Percentiles rank a stretch among this genome's conserved stretches.
Conservation (phyloP, 2,329 filamentous ascomycete species). For the Albophoma yamanashiensis region DNA sequence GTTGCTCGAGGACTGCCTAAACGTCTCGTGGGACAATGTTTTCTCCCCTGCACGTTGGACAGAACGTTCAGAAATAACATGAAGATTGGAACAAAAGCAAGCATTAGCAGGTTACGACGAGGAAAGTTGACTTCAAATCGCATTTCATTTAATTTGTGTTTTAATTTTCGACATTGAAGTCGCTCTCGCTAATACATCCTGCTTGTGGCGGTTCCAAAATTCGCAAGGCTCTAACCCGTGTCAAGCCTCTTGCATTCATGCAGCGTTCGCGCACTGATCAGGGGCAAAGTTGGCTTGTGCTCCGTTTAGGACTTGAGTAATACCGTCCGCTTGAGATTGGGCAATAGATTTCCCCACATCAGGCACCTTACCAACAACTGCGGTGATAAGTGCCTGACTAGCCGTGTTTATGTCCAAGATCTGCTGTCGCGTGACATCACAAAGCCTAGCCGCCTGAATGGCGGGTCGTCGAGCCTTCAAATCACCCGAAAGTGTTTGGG, state of each 20-base stretch:
- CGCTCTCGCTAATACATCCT: too few relatives aligned
- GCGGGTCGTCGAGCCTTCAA: neutral
- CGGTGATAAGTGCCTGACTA: neutral
- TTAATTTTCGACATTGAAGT: too few relatives aligned
- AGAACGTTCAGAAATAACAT: too few relatives aligned
- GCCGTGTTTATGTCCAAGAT: neutral
- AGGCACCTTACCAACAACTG: conserved; percentile 1
- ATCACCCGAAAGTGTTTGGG: neutral
- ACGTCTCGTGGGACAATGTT: too few relatives aligned
- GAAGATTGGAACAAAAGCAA: too few relatives aligned
- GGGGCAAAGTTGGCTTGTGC: neutral
- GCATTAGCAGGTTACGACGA: too few relatives aligned
- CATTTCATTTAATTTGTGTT: too few relatives aligned
- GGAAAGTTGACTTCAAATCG: too few relatives aligned
- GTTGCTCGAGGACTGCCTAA: too few relatives aligned
- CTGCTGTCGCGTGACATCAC: conserved; percentile 1
- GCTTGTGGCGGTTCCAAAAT: too few relatives aligned
- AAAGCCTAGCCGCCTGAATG: neutral
- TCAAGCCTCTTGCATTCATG: neutral
- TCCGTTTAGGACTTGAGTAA: neutral
- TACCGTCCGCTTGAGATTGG: neutral
- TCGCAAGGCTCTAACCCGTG: too few relatives aligned
- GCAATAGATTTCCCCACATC: neutral
- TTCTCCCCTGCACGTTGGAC: too few relatives aligned
- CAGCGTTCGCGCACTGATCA: neutral